phyloP scores from a whole-genome alignment of 148 eudicot species.

The Limonium bicolor region DNA sequence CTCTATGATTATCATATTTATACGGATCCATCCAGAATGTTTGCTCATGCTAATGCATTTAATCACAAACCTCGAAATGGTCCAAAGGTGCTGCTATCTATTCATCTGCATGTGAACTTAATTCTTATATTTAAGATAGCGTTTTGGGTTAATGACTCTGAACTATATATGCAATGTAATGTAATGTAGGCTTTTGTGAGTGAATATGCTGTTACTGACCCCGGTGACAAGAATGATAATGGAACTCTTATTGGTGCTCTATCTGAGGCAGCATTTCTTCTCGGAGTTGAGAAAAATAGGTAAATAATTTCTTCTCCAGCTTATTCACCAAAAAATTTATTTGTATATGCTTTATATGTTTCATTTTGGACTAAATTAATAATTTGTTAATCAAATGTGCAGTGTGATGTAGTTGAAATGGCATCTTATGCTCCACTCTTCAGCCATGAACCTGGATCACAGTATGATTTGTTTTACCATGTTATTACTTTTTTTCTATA shows the following conservation, averaged over 20 bases:
- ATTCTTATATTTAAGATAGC: too few species aligned
- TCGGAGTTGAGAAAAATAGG: slow-evolving; percentile 68
- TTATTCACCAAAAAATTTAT: background rate
- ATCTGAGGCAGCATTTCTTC: slow-evolving; percentile 78
- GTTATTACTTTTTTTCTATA: too few species aligned
- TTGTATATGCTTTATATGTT: background rate
- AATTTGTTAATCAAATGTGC: background rate
- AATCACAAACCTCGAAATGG: slow-evolving; percentile 29
- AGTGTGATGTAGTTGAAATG: slow-evolving; percentile 1
- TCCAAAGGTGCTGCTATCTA: slow-evolving; percentile 33
- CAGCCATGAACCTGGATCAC: too few species aligned
- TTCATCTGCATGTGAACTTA: too few species aligned
- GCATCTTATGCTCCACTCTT: slow-evolving; percentile 4
- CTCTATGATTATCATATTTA: slow-evolving; percentile 48
- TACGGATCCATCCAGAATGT: slow-evolving; percentile 17
- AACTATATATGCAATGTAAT: too few species aligned
- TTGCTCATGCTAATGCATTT: slow-evolving; percentile 31
- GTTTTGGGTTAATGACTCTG: too few species aligned
- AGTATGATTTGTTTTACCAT: too few species aligned
- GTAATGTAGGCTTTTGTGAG: slow-evolving; percentile 84
- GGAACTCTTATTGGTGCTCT: slow-evolving; percentile 56
- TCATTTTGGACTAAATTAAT: background rate
- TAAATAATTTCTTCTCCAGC: background rate
- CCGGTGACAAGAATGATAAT: slow-evolving; percentile 13
- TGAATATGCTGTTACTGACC: slow-evolving; percentile 56